These are phyloP conservation scores for Plasmodium gallinaceum DNA, from an alignment of 169 alveolate species.

Conservation along the genomic window DNA sequence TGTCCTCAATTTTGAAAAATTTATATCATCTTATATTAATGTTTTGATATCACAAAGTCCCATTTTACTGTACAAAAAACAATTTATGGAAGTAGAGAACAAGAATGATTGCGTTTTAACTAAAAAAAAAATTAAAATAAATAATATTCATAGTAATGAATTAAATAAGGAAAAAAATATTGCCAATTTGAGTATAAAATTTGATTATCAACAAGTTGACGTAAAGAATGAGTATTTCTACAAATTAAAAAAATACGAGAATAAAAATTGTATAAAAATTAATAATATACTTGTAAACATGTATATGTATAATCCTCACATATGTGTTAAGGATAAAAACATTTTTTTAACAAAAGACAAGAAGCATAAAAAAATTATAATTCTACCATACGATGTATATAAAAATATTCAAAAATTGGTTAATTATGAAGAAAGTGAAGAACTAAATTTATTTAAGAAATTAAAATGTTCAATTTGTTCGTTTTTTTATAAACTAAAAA, in stretches of 20 bases:
- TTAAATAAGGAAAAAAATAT: background rate
- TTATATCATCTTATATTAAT: constrained; percentile 38
- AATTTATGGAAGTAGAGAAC: background rate
- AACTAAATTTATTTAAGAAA: constrained; percentile 34
- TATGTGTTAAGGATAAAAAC: constrained; percentile 36
- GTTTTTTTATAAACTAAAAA: constrained; percentile 30
- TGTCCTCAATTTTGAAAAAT: constrained; percentile 36
- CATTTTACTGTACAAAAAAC: background rate
- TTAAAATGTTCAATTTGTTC: constrained; percentile 24
- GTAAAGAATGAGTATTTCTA: constrained; percentile 64
- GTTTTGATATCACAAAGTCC: background rate
- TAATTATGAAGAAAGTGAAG: constrained; percentile 2
- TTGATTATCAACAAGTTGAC: constrained; percentile 39
- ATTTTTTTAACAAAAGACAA: constrained; percentile 13
- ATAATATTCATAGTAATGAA: background rate
- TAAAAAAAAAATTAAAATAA: background rate
- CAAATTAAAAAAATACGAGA: constrained; percentile 56
- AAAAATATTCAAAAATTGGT: constrained; percentile 53
- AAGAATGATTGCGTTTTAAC: background rate
- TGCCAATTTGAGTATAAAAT: constrained; percentile 24
- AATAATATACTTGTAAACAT: constrained; percentile 54
- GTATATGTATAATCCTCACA: constrained; percentile 73
- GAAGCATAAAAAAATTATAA: constrained; percentile 42
- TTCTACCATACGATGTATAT: constrained; percentile 73
- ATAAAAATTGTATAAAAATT: constrained; percentile 33